A percentile compares a stretch with the other conserved stretches of the same genome.
These are phyloP conservation scores for Urostyla sp. DNA, from an alignment of 73 alveolate species.

Conservation along the genomic window DNA sequence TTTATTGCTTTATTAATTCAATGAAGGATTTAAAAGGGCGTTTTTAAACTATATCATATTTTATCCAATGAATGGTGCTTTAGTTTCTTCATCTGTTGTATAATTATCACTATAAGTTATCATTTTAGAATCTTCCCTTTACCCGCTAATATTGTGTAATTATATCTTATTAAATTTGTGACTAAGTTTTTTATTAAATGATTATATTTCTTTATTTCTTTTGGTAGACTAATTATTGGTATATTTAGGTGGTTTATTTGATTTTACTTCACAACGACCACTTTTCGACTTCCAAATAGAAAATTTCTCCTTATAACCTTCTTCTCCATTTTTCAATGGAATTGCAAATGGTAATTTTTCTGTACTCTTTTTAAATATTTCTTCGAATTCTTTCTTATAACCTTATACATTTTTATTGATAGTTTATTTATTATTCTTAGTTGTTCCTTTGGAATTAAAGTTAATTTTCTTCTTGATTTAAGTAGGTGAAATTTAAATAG, in stretches of 20 bases:
- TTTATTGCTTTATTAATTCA: conserved; percentile 6
- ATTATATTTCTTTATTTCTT: not conserved
- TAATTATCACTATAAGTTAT: conserved; percentile 3
- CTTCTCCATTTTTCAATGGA: not conserved
- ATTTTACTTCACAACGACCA: conserved; percentile 1
- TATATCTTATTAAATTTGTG: too few relatives aligned
- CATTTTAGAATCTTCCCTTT: too few relatives aligned
- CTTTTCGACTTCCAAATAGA: conserved; percentile 40
- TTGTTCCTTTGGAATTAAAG: too few relatives aligned
- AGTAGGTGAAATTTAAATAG: too few relatives aligned
- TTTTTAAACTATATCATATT: conserved; percentile 2
- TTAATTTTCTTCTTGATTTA: too few relatives aligned
- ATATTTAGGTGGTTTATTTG: not conserved
- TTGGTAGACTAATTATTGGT: not conserved
- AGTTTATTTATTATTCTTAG: not conserved
- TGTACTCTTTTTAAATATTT: conserved; percentile 52
- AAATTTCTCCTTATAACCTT: not conserved
- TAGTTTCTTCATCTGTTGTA: conserved; percentile 48
- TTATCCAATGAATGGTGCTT: conserved; percentile 14
- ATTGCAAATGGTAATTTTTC: conserved; percentile 39
- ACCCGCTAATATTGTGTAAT: too few relatives aligned
- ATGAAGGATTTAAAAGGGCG: not conserved
- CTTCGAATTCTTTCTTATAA: conserved; percentile 39
- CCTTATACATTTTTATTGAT: not conserved
- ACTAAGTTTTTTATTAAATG: not conserved